Evolutionary conservation across 305 asterid species (phyloP).

Genomic region (Salvia sclarea): DNA sequence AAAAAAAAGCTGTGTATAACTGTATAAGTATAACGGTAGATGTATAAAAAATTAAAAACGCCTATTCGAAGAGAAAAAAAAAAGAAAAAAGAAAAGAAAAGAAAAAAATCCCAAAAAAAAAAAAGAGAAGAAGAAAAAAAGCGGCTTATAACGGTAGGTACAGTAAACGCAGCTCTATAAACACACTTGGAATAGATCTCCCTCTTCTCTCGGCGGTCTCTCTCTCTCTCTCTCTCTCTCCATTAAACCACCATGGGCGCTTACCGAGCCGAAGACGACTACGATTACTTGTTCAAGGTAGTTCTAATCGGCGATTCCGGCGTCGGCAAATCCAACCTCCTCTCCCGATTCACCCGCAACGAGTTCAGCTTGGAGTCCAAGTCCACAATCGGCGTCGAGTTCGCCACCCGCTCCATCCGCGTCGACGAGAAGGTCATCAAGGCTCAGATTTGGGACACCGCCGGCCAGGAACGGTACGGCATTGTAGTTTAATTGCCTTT

Average conservation of each 20-base stretch:
- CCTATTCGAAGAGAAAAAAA: background rate
- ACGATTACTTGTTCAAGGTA: slow-evolving; percentile 51
- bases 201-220: slow-evolving; percentile 33
- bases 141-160: slow-evolving; percentile 5
- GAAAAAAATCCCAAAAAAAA: background rate
- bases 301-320: slow-evolving; percentile 58
- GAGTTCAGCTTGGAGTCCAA: slow-evolving; percentile 70
- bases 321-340: slow-evolving; percentile 55
- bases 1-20: background rate
- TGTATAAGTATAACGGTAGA: background rate
- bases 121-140: background rate
- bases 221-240: slow-evolving; percentile 17
- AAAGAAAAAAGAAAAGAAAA: background rate
- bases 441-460: slow-evolving; percentile 82
- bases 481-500: background rate
- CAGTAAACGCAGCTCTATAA: slow-evolving; percentile 27
- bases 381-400: slow-evolving; percentile 73
- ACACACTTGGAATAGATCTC: slow-evolving; percentile 32
- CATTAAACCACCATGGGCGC: slow-evolving; percentile 43
- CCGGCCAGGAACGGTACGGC: slow-evolving; percentile 66
- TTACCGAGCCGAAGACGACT: slow-evolving; percentile 56
- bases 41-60: background rate
- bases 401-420: slow-evolving; percentile 67
- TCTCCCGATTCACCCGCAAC: slow-evolving; percentile 61
- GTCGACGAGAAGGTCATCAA: slow-evolving; percentile 64